A percentile compares a stretch with the other conserved stretches of the same genome.
Conservation (phyloP, 441 rosid genomes). For the Populus hybrid region DNA sequence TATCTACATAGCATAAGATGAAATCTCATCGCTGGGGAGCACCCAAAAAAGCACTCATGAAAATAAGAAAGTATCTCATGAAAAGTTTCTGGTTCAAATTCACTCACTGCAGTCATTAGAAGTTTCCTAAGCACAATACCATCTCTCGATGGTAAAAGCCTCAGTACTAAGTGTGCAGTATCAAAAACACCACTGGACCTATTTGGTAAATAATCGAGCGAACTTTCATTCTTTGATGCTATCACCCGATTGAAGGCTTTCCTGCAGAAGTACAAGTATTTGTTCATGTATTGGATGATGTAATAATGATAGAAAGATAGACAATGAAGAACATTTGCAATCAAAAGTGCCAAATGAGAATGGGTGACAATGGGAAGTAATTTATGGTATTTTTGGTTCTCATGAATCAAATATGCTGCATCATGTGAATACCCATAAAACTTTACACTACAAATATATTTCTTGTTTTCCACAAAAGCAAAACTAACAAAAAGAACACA, state of each 20-base stretch:
- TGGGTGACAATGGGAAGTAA: neutral
- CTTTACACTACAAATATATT: neutral
- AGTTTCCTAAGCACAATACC: conserved; percentile 85
- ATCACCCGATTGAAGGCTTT: conserved; percentile 35
- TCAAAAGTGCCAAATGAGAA: neutral
- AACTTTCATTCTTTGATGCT: conserved; percentile 38
- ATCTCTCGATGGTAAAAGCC: conserved; percentile 70
- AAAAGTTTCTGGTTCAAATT: conserved; percentile 16
- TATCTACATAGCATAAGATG: neutral
- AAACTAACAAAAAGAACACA: neutral
- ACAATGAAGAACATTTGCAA: neutral
- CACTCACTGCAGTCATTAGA: conserved; percentile 86
- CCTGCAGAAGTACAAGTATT: conserved; percentile 41
- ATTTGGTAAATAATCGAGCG: conserved; percentile 32
- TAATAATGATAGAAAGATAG: neutral
- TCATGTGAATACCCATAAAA: neutral
- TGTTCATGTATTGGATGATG: neutral
- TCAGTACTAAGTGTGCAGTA: conserved; percentile 48
- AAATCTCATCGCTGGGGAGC: neutral
- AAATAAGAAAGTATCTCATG: neutral
- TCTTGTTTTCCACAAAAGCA: neutral
- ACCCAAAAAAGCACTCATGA: neutral
- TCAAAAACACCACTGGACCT: conserved; percentile 40
- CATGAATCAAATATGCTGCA: neutral
- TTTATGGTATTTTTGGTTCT: neutral